Conservation (phyloP, 2,329 filamentous ascomycete species). For the Domatiomyces globalis region DNA sequence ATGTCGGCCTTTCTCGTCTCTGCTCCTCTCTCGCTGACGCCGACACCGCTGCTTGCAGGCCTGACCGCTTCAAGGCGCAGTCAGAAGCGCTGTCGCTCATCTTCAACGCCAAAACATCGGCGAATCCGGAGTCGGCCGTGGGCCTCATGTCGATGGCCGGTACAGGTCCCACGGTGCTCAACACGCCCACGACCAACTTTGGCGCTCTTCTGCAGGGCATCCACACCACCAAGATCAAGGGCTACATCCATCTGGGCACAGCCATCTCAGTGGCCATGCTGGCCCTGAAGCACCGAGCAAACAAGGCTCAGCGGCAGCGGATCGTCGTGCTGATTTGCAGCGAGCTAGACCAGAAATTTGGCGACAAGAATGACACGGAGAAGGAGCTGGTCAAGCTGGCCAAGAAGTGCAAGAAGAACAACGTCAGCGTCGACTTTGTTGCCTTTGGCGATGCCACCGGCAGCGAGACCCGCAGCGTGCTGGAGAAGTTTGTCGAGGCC, state of each 20-base stretch:
- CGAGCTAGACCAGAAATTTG: conserved; percentile 41
- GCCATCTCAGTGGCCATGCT: conserved; percentile 87
- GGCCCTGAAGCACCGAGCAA: conserved; percentile 92
- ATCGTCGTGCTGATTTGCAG: conserved; percentile 97
- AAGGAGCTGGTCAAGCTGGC: conserved; percentile 78
- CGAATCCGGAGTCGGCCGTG: conserved; percentile 92
- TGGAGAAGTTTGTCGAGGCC: conserved; percentile 82
- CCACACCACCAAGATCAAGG: conserved; percentile 87
- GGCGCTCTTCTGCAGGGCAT: conserved; percentile 88
- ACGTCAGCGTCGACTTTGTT: conserved; percentile 84
- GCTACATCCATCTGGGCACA: conserved; percentile 74
- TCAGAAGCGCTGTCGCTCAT: conserved; percentile 87
- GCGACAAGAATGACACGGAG: conserved; percentile 54
- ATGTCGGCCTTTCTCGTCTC: background rate
- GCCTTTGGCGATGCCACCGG: conserved; percentile 78
- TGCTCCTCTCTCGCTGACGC: background rate
- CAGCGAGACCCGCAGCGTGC: conserved; percentile 75
- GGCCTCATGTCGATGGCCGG: conserved; percentile 98
- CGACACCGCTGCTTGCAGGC: conserved; percentile 37
- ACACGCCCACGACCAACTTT: conserved; percentile 89
- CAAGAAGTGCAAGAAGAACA: conserved; percentile 98
- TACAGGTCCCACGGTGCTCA: conserved; percentile 90
- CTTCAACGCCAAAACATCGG: conserved; percentile 88
- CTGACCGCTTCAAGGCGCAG: conserved; percentile 92
- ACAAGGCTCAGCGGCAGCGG: conserved; percentile 89